Evolutionary conservation across 306 rosid species (phyloP), one percentile per base, ranked within the genome.

Genomic region (Dryas alaskensis): DNA sequence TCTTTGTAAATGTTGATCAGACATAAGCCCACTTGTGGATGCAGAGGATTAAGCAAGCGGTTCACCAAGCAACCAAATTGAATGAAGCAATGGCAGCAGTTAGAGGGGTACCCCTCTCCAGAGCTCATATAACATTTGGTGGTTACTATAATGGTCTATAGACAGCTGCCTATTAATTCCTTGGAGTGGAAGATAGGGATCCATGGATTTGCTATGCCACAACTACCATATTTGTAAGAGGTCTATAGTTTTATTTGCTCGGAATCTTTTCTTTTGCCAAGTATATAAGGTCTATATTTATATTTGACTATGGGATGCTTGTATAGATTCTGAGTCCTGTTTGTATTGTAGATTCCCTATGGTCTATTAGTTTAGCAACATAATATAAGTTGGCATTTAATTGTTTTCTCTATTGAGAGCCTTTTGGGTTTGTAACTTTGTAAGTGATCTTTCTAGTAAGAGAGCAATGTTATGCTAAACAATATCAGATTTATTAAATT

Each of bases 51-150:
- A 83, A 82, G 77, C 84, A 84, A 50, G 90, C 79, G 76, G 87
- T 83, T 3, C 81, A 85, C 10, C 93, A 62, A 57, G 86, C 98
- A 22, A 74, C 81, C 73, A 87, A 82, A 76, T 64, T 86, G 83
- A 91, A 91, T 73, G 97, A 84, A 65, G 90, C 89, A 67, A 78
- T 87, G 47, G 74, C 97, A 64, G 87, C 87, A 9, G 82, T 45
- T 13, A 86, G 85, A 77, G 93, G 88, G 27, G 81, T 86, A 65
- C 91, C 87, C 57, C 51, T 86, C 16, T 74, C 59, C 69, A 85
- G 91, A 72, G 97, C 96, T 69, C 92, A 81, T 50, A 86, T 91
- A 46, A 89, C 92, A 42, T 82, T 43, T 70, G 92, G 93, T 44
- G 96, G 92, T 72, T 83, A 78, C 80, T 86, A 81, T 59, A 91